A percentile compares a stretch with the other conserved stretches of the same genome.
These are phyloP conservation scores for Cryphonectria carpinicola DNA, from an alignment of 2,329 filamentous ascomycete species.

Conservation along the genomic window DNA sequence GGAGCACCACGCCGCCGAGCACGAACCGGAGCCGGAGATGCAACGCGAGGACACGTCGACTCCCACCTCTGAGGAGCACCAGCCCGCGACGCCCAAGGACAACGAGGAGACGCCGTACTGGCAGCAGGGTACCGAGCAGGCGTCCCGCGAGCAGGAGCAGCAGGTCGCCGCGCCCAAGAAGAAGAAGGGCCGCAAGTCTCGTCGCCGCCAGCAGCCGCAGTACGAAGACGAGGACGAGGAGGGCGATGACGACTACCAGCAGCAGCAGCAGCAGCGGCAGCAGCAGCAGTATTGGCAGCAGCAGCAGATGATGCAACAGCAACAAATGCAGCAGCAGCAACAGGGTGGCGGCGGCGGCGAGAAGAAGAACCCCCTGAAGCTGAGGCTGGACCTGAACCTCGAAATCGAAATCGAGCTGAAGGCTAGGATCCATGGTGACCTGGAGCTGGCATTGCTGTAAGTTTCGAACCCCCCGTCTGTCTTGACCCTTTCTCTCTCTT, in stretches of 20 bases:
- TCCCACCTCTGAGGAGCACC: constrained; percentile 36
- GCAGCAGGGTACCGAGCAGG: constrained; percentile 33
- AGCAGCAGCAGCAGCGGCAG: constrained; percentile 31
- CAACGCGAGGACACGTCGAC: constrained; percentile 61
- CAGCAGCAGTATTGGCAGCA: constrained; percentile 31
- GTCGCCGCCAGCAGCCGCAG: constrained; percentile 22
- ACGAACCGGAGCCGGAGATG: constrained; percentile 60
- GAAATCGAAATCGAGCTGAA: constrained; percentile 81
- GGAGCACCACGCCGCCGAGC: constrained; percentile 40
- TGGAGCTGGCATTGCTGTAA: constrained; percentile 74
- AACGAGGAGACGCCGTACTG: constrained; percentile 38
- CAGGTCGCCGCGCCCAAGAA: constrained; percentile 32
- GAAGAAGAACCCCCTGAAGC: constrained; percentile 64
- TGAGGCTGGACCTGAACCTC: constrained; percentile 74
- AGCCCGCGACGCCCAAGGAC: constrained; percentile 39
- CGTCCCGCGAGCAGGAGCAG: constrained; percentile 32
- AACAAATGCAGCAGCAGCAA: constrained; percentile 38
- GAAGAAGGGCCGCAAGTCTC: constrained; percentile 30
- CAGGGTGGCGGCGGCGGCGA: constrained; percentile 42
- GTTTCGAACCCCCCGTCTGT: constrained; percentile 30
- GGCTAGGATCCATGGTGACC: constrained; percentile 77
- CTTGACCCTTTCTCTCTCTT: background rate
- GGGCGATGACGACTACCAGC: constrained; percentile 32
- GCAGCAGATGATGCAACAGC: constrained; percentile 34
- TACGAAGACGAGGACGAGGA: constrained; percentile 25